A percentile compares a stretch with the other conserved stretches of the same genome.
These are phyloP conservation scores for Aegilops longissima DNA, from an alignment of 176 grass and related monocot genomes.

Conservation along the genomic window DNA sequence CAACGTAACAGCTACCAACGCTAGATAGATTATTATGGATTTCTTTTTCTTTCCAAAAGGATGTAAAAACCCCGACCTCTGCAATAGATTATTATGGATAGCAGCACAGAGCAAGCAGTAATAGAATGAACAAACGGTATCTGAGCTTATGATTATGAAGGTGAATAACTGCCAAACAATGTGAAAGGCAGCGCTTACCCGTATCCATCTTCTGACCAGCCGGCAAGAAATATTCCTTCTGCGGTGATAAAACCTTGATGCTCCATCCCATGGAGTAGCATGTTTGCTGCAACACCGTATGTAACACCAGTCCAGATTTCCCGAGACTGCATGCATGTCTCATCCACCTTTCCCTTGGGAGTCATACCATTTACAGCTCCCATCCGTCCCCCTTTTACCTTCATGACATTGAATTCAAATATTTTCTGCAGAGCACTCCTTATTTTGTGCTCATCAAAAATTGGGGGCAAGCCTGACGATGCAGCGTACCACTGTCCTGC, in stretches of 20 bases:
- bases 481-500: slow-evolving; percentile 89
- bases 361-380: slow-evolving; percentile 96
- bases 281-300: slow-evolving; percentile 82
- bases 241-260: slow-evolving; percentile 89
- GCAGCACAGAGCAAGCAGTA: neutral
- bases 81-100: neutral
- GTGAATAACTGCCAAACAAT: neutral
- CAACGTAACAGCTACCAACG: neutral
- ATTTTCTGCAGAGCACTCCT: slow-evolving; percentile 78
- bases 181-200: slow-evolving; percentile 52
- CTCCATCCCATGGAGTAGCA: slow-evolving; percentile 95
- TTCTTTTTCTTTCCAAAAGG: too few species aligned
- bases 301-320: slow-evolving; percentile 99
- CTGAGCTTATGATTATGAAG: neutral
- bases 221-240: slow-evolving; percentile 75
- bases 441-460: slow-evolving; percentile 81
- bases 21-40: neutral
- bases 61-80: too few species aligned
- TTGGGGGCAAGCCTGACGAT: slow-evolving; percentile 71
- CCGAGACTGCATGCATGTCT: slow-evolving; percentile 91
- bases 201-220: slow-evolving; percentile 94
- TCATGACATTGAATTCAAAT: slow-evolving; percentile 98
- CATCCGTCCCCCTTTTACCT: slow-evolving; percentile 87
- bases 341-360: slow-evolving; percentile 80
- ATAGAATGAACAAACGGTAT: neutral